Evolutionary conservation across 1,139 yeast species (phyloP).

Genomic region (Geotrichum bryndzae): DNA sequence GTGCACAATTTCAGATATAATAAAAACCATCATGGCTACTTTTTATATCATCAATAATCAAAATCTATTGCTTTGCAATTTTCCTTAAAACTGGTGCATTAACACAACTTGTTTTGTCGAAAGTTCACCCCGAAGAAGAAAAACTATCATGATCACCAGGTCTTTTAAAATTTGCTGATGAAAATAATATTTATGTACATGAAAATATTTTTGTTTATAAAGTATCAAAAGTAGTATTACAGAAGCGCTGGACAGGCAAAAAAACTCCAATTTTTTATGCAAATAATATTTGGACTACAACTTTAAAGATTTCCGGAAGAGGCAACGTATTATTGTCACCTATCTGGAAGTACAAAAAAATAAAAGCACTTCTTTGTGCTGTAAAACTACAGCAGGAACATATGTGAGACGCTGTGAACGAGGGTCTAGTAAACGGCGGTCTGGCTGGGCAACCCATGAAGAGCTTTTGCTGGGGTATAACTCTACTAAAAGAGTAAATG

Average conservation of each 20-base stretch:
- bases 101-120: background rate
- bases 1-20: background rate
- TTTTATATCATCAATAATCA: background rate
- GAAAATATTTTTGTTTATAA: background rate
- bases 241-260: background rate
- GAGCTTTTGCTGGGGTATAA: too few species aligned
- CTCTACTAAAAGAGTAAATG: too few species aligned
- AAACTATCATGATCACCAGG: background rate
- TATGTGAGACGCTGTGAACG: background rate
- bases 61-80: background rate
- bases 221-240: background rate
- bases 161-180: background rate
- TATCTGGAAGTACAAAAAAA: background rate
- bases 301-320: background rate
- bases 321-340: background rate
- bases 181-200: background rate
- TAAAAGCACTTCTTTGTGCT: background rate
- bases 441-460: background rate
- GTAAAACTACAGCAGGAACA: too few species aligned
- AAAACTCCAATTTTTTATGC: background rate
- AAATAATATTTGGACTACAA: too few species aligned
- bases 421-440: background rate
- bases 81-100: background rate
- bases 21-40: background rate
- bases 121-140: background rate